Evolutionary conservation across 2,329 filamentous ascomycete species (phyloP).

Genomic region (Alternaria angustiovoidea): DNA sequence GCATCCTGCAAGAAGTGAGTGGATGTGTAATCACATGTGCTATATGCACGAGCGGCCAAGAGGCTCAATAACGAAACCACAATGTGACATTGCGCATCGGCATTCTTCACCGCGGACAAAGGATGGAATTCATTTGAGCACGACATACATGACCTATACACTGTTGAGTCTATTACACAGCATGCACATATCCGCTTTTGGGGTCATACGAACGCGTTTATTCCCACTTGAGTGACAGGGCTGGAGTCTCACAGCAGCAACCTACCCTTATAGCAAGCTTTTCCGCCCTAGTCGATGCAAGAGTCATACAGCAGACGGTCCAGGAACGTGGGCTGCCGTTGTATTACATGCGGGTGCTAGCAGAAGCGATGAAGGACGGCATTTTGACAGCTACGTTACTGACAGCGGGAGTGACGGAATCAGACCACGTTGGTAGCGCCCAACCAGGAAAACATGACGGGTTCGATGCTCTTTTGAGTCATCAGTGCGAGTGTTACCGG

Average conservation of each 20-base stretch:
- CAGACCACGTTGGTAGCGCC: slow-evolving; percentile 38
- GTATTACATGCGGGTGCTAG: slow-evolving; percentile 32
- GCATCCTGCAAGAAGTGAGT: not conserved
- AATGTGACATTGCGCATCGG: slow-evolving; percentile 10
- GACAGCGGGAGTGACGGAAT: slow-evolving; percentile 43
- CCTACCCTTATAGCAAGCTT: slow-evolving; percentile 29
- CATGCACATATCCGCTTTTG: slow-evolving; percentile 41
- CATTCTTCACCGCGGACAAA: slow-evolving; percentile 7
- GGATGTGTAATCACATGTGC: not conserved
- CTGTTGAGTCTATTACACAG: slow-evolving; percentile 31
- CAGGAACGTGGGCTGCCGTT: slow-evolving; percentile 43
- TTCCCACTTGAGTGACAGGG: slow-evolving; percentile 40
- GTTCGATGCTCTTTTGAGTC: slow-evolving; percentile 14
- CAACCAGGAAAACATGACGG: slow-evolving; percentile 15
- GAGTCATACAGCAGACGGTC: slow-evolving; percentile 24
- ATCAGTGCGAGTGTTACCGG: slow-evolving; percentile 37
- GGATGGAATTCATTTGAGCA: slow-evolving; percentile 9
- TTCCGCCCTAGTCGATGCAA: slow-evolving; percentile 26
- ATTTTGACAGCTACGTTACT: slow-evolving; percentile 46
- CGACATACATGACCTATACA: slow-evolving; percentile 26
- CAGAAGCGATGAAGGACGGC: slow-evolving; percentile 37
- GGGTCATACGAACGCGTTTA: slow-evolving; percentile 33
- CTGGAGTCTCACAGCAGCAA: slow-evolving; percentile 39
- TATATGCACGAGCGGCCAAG: not conserved
- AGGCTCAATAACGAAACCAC: not conserved